phyloP scores from a whole-genome alignment of 164 flowering plant genomes.

The Cinnamomum micranthum region DNA sequence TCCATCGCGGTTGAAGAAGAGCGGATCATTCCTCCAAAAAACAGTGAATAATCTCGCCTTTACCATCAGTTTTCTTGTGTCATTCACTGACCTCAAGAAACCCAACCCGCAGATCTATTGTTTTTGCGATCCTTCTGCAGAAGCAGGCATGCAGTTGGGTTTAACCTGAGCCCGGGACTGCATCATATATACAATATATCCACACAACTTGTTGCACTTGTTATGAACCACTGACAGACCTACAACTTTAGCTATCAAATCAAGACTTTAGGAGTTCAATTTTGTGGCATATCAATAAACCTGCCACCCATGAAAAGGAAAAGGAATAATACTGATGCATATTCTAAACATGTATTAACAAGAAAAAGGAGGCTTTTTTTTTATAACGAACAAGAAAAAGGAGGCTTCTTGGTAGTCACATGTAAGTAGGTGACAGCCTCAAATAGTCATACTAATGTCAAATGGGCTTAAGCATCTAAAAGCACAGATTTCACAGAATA shows the following conservation, averaged over 20 bases:
- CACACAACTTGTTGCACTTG: not conserved
- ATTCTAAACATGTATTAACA: not conserved
- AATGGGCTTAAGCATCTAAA: not conserved
- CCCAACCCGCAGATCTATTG: no score
- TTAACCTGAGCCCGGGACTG: no score
- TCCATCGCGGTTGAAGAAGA: no score
- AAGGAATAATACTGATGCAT: not conserved
- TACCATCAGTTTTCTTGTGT: no score
- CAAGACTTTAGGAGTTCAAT: not conserved
- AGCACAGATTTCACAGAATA: not conserved
- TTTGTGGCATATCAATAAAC: not conserved
- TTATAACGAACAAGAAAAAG: not conserved
- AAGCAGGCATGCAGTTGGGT: no score
- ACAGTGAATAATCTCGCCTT: no score
- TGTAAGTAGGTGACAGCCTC: not conserved
- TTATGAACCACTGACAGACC: not conserved
- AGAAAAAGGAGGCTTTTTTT: not conserved
- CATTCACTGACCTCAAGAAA: no score
- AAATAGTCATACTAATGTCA: not conserved
- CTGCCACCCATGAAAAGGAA: not conserved
- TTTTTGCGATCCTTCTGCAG: no score
- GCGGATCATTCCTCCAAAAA: no score
- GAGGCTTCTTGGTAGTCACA: not conserved
- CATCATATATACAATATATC: no score
- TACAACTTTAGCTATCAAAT: not conserved